A percentile compares a stretch with the other conserved stretches of the same genome.
Evolutionary conservation across 257 asterid genomes (phyloP).

Genomic region (Jacaranda mimosifolia): DNA sequence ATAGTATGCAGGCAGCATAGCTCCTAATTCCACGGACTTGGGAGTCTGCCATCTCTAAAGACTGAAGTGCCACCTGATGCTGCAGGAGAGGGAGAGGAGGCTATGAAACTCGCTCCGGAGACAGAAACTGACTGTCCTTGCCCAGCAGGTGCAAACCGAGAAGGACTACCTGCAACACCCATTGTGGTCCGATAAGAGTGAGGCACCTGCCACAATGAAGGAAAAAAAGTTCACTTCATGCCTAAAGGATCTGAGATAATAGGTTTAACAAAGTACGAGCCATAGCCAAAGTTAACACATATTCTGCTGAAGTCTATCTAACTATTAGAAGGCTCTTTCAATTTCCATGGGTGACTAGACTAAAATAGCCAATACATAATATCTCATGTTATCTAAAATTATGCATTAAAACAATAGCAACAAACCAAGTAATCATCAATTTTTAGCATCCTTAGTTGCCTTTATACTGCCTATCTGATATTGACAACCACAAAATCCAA

Average conservation of each 20-base stretch:
- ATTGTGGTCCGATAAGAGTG: constrained; percentile 65
- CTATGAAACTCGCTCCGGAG: constrained; percentile 72
- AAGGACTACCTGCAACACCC: constrained; percentile 77
- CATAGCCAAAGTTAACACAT: constrained; percentile 4
- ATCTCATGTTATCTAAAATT: neutral
- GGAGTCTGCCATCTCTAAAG: constrained; percentile 67
- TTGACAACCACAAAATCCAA: neutral
- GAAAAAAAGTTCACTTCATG: constrained; percentile 27
- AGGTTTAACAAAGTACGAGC: constrained; percentile 4
- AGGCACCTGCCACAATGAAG: constrained; percentile 56
- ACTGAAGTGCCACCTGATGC: constrained; percentile 93
- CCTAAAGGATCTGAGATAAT: constrained; percentile 14
- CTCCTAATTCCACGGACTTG: constrained; percentile 78
- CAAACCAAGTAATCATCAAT: neutral
- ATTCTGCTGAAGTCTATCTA: neutral
- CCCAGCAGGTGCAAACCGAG: constrained; percentile 69
- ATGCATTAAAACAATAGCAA: no score
- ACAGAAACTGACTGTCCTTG: constrained; percentile 72
- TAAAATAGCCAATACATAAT: no score
- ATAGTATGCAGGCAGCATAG: constrained; percentile 9
- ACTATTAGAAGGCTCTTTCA: constrained; percentile 7
- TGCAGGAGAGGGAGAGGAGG: constrained; percentile 95
- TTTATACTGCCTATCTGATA: neutral
- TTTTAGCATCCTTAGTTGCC: neutral
- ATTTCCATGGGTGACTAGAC: neutral